These are phyloP conservation scores for Hypoxylon sp. DNA, from an alignment of 2,329 filamentous ascomycete species.

Conservation along the genomic window DNA sequence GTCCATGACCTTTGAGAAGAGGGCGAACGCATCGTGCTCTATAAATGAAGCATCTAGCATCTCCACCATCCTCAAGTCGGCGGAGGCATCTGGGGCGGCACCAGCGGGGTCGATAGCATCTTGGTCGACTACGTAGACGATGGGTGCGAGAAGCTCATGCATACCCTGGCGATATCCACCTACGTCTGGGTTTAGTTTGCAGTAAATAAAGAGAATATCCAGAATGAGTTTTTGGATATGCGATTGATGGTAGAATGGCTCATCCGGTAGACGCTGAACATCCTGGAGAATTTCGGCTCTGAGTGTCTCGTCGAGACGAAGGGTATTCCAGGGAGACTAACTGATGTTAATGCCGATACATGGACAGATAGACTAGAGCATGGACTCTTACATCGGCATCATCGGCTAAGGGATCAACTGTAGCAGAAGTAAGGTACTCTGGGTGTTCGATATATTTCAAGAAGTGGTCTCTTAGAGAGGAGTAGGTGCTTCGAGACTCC, in stretches of 20 bases:
- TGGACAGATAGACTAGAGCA: neutral
- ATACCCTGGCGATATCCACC: constrained; percentile 97
- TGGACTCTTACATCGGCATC: constrained; percentile 65
- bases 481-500: constrained; percentile 78
- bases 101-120: constrained; percentile 73
- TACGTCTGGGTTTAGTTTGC: constrained; percentile 86
- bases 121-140: constrained; percentile 82
- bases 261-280: constrained; percentile 91
- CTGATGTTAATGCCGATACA: constrained; percentile 25
- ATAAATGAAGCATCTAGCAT: constrained; percentile 77
- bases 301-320: constrained; percentile 83
- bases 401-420: constrained; percentile 85
- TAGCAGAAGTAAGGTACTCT: constrained; percentile 75
- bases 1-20: constrained; percentile 90
- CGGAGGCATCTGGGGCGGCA: constrained; percentile 45
- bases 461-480: constrained; percentile 75
- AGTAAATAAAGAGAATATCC: constrained; percentile 92
- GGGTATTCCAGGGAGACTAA: constrained; percentile 90
- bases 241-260: constrained; percentile 85
- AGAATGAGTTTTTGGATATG: constrained; percentile 81
- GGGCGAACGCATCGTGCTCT: constrained; percentile 88
- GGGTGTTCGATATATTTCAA: constrained; percentile 85
- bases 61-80: constrained; percentile 66
- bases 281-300: constrained; percentile 93
- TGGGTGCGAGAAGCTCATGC: constrained; percentile 93